Evolutionary conservation across 441 rosid genomes (phyloP), one percentile per base, ranked within the genome.

Genomic region (Euphorbia corollata): DNA sequence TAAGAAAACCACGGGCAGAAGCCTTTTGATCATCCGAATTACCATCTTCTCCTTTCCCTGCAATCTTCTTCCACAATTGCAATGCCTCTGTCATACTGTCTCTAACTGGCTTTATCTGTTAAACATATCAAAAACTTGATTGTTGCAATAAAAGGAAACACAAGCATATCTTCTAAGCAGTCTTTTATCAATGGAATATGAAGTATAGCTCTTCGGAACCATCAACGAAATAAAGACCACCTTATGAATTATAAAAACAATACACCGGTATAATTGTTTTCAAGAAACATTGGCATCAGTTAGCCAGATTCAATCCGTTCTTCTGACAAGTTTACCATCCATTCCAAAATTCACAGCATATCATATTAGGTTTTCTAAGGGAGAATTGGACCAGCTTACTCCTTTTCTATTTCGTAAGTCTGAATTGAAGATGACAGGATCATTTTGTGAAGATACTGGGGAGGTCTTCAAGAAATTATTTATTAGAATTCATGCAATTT

Each of bases 11-110:
- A 72, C 45, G 74, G 80, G 96, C 76, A 34, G 71, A 79, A 77
- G 78, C 70, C 66, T 86, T 90, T 74, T 81, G 85, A 66, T 87
- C 89, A 77, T 84, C 92, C 67, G 81, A 51, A 58, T 72, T 80
- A 68, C 83, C 91, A 72, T 86, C 85, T 73, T 86, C 85, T 69
- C 71, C 88, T 81, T 90, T 90, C 62, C 92, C 97, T 24, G 87
- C 81, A 65, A 86, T 79, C 73, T 86, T 86, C 84, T 88, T 90
- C 99, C 97, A 95, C 59, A 86, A 67, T 68, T 86, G 96, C 87
- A 92, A 72, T 61, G 99, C 97, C 79, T 95, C 99, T 59, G 84
- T 84, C 86, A 92, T 84, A 78, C 93, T 86, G 73, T 95, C 99
- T 80, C 99, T 91, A 38, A 79, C 98, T 24, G 98, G 98, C 72